Percentiles rank a stretch among this genome's conserved stretches.
These are phyloP conservation scores for Saccharomycopsis crataegensis DNA, from an alignment of 1,139 yeast species.

Conservation along the genomic window DNA sequence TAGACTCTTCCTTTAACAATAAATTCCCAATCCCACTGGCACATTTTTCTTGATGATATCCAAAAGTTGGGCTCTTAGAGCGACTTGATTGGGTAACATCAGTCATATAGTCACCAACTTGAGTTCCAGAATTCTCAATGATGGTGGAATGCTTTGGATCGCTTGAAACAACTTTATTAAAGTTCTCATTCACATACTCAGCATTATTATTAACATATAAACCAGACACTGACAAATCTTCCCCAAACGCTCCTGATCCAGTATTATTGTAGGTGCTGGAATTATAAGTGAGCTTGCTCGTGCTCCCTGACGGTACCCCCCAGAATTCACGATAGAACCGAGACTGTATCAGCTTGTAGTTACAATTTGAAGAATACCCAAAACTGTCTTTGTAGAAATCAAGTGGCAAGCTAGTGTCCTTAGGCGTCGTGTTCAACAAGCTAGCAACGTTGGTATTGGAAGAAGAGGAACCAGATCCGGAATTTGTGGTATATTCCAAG, in stretches of 20 bases:
- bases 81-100: too few relatives aligned
- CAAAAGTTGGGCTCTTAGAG: too few relatives aligned
- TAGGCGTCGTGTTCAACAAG: background rate
- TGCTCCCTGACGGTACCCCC: slow-evolving; percentile 1
- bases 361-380: slow-evolving; percentile 15
- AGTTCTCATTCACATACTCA: too few relatives aligned
- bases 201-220: too few relatives aligned
- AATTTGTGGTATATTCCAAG: background rate
- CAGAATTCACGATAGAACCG: slow-evolving; percentile 11
- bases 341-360: slow-evolving; percentile 5
- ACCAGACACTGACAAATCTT: too few relatives aligned
- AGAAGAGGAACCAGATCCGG: background rate
- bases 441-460: background rate
- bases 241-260: background rate
- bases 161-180: too few relatives aligned
- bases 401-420: background rate
- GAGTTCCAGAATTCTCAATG: too few relatives aligned
- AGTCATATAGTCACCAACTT: too few relatives aligned
- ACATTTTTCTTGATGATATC: too few relatives aligned
- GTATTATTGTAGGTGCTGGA: background rate
- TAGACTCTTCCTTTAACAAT: too few relatives aligned
- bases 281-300: background rate
- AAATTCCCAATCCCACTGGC: too few relatives aligned
- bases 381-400: slow-evolving; percentile 15
- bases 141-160: too few relatives aligned